phyloP scores from a whole-genome alignment of 106 monocot genomes.

The Dioscorea dumetorum region DNA sequence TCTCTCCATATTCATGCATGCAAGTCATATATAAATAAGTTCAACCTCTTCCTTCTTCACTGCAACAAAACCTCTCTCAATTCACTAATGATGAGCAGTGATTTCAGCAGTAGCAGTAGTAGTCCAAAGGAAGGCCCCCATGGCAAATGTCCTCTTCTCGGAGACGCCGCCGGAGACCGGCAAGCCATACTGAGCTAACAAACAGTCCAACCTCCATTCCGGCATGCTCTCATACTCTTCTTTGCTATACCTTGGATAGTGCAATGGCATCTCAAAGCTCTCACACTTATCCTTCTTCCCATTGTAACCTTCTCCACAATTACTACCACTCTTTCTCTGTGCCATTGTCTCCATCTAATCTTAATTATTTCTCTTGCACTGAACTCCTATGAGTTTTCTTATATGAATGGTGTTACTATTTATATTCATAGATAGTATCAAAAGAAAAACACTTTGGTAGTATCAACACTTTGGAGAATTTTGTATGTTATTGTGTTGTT shows the following conservation, averaged over 20 bases:
- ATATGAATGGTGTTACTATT: no score
- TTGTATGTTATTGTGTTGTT: no score
- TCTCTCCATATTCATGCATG: no score
- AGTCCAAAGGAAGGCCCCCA: conserved; percentile 28
- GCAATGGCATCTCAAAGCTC: conserved; percentile 23
- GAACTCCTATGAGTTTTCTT: no score
- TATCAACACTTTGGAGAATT: no score
- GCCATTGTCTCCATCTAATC: neutral
- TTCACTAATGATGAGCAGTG: no score
- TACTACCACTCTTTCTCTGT: neutral
- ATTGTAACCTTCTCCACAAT: neutral
- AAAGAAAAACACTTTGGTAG: no score
- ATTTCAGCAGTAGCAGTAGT: neutral
- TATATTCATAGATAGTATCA: no score
- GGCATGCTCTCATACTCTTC: conserved; percentile 26
- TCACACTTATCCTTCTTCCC: neutral
- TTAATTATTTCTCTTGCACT: no score
- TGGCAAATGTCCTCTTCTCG: conserved; percentile 18
- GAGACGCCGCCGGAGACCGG: conserved; percentile 9
- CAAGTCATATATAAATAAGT: no score
- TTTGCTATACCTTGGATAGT: conserved; percentile 19
- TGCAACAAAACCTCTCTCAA: no score
- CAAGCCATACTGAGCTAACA: conserved; percentile 17
- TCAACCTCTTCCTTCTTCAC: no score
- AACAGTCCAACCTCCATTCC: conserved; percentile 19